Base-by-base conservation (phyloP, 768 basidiomycete genomes). In the Mycena belliarum region DNA sequence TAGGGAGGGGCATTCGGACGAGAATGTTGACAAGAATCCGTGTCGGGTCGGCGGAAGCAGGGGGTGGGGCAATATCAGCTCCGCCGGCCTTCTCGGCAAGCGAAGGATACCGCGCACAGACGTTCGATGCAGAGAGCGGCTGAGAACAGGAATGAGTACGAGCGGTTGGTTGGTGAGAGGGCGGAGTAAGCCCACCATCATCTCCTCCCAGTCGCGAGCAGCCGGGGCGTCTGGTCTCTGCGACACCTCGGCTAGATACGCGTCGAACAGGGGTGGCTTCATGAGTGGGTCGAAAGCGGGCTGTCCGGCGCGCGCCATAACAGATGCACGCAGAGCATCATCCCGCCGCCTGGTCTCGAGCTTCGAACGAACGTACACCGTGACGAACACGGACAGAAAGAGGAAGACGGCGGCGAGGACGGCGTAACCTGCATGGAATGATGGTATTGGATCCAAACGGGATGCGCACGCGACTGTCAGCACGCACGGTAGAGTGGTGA, bases 401-500 rank as follows among this genome's bases (percentile, higher is more conserved):
- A 51, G 25, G 38, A 55, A 43, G 23, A 60, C 44, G n/a, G 48
- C 49, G 23, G 43, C 49, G n/a, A 41, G 53, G 5, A 55, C 52
- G 9, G 28, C 59, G 42, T 52, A 59, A 33, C 45, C 56, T 57
- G 46, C 10, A 16, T 7, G n/a, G n/a, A n/a, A n/a, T n/a, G n/a
- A 42, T 6, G 12, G n/a, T n/a, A 16, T 8, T 6, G 24, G 4
- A 25, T 24, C 23, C 7, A 43, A 21, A 43, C 10, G 43, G 16
- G 20, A 10, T 41, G 40, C 11, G 32, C 32, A 51, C 21, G 16
- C 41, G 51, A 52, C 10, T n/a, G n/a, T n/a, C 14, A 18, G 44
- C 4, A 49, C 57, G 47, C 29, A 59, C 57, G 59, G 29, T 60
- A 60, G 6, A 60, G 49, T 24, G 59, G 45, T 24, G 51, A 52